Percentiles rank a stretch among this genome's conserved stretches.
phyloP scores from a whole-genome alignment of 352 stramenopile species.

The Blastocystis sp. region DNA sequence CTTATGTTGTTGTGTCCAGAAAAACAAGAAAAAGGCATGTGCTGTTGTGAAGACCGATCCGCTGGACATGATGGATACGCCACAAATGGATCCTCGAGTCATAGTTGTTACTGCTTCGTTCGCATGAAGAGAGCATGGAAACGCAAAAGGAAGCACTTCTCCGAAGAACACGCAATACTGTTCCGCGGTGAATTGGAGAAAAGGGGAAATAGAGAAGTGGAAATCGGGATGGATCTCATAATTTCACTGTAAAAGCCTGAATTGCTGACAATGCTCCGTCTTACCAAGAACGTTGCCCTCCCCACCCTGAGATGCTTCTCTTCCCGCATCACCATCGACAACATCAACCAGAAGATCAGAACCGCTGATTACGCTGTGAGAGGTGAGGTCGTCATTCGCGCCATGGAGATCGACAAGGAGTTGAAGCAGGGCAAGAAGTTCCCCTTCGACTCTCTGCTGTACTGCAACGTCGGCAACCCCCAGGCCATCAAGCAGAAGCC shows the following conservation, averaged over 20 bases:
- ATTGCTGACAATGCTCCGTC: constrained; percentile 4
- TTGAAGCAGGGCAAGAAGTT: constrained; percentile 75
- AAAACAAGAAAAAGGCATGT: background rate
- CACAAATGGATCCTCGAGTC: no score
- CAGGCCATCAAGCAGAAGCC: constrained; percentile 85
- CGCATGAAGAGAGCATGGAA: no score
- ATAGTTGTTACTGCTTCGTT: no score
- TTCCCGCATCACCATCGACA: constrained; percentile 30
- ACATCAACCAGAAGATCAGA: constrained; percentile 45
- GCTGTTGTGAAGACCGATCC: no score
- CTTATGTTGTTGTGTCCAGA: background rate
- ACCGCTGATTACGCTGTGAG: constrained; percentile 50
- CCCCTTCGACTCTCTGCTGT: constrained; percentile 84
- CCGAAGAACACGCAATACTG: background rate
- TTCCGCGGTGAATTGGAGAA: constrained; percentile 37
- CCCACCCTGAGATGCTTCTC: constrained; percentile 38
- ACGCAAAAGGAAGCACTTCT: background rate
- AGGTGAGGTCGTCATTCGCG: constrained; percentile 58
- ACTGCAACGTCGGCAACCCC: constrained; percentile 90
- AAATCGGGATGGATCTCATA: background rate
- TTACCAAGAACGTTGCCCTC: background rate
- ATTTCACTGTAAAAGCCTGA: background rate
- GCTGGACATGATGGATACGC: no score
- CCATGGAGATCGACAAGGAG: constrained; percentile 53
- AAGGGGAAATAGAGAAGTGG: constrained; percentile 25